Conservation (phyloP, 208 protist genomes). For the Acanthamoeba sp. region DNA sequence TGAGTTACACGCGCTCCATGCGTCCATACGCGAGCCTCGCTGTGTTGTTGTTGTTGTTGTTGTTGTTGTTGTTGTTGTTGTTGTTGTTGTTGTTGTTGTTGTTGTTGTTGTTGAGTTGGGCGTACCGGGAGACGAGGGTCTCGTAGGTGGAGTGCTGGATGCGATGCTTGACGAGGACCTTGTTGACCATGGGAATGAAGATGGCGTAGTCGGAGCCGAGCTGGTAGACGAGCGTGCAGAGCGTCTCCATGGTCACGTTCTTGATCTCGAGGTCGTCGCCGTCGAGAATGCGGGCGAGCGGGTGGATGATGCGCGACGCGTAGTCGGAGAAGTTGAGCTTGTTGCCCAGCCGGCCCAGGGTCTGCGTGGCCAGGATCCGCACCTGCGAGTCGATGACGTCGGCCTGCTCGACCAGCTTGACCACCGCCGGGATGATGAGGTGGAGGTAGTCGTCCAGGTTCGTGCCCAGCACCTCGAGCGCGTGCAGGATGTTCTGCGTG, state of each 20-base stretch:
- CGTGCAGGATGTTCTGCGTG: slow-evolving; percentile 86
- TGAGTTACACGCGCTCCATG: background rate
- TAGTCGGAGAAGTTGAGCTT: slow-evolving; percentile 89
- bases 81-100: background rate
- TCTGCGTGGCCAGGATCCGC: slow-evolving; percentile 82
- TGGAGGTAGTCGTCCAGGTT: slow-evolving; percentile 95
- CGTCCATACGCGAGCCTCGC: no score
- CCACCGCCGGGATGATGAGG: slow-evolving; percentile 92
- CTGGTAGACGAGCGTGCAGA: slow-evolving; percentile 90
- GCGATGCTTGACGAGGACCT: slow-evolving; percentile 81
- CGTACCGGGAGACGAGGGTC: slow-evolving; percentile 76
- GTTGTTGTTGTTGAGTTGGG: background rate
- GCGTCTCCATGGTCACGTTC: slow-evolving; percentile 79
- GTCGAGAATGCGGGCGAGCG: slow-evolving; percentile 75
- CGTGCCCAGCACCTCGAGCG: slow-evolving; percentile 89
- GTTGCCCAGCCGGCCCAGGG: slow-evolving; percentile 87
- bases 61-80: background rate
- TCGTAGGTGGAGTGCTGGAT: slow-evolving; percentile 85
- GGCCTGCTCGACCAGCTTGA: slow-evolving; percentile 86
- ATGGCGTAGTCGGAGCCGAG: slow-evolving; percentile 91
- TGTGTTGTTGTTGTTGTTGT: no score
- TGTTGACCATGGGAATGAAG: slow-evolving; percentile 92
- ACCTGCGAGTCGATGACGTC: slow-evolving; percentile 81
- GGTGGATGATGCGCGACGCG: slow-evolving; percentile 91
- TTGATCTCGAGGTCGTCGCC: slow-evolving; percentile 35